These are phyloP conservation scores for Rhizopus sp. DNA, from an alignment of 371 early-diverging fungal genomes.

Conservation along the genomic window DNA sequence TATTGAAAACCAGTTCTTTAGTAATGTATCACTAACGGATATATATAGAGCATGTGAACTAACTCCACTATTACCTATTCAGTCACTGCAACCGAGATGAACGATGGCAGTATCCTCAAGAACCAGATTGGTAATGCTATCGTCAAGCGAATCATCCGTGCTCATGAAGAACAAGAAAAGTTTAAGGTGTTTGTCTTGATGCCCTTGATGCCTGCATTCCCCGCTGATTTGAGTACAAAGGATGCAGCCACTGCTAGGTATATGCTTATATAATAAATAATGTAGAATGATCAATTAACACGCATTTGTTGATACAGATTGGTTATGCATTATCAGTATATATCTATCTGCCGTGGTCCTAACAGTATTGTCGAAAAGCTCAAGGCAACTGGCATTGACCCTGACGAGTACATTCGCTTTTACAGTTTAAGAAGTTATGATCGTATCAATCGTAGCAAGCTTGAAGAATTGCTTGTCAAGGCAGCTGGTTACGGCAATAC, in stretches of 20 bases:
- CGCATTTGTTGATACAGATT: constrained; percentile 31
- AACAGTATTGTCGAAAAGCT: constrained; percentile 63
- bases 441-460: constrained; percentile 45
- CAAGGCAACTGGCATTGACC: constrained; percentile 56
- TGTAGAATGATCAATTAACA: not conserved
- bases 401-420: constrained; percentile 71
- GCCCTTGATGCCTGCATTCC: constrained; percentile 94
- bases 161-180: constrained; percentile 66
- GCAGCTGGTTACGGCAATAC: constrained; percentile 36
- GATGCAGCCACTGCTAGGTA: constrained; percentile 78
- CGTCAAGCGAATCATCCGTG: constrained; percentile 78
- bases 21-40: constrained; percentile 35
- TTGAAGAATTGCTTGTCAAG: constrained; percentile 36
- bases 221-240: constrained; percentile 75
- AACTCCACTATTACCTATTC: constrained; percentile 25
- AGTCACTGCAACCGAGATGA: constrained; percentile 67
- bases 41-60: not conserved
- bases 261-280: not conserved
- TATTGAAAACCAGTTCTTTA: constrained; percentile 97
- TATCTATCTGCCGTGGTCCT: constrained; percentile 72
- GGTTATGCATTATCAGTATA: constrained; percentile 77
- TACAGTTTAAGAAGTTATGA: constrained; percentile 73
- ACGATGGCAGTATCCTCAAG: constrained; percentile 59
- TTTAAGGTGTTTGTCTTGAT: constrained; percentile 90
- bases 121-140: constrained; percentile 80